Percentiles rank a stretch among this genome's conserved stretches.
Conservation (phyloP, 1,139 yeast species). For the Hanseniaspora sp. region DNA sequence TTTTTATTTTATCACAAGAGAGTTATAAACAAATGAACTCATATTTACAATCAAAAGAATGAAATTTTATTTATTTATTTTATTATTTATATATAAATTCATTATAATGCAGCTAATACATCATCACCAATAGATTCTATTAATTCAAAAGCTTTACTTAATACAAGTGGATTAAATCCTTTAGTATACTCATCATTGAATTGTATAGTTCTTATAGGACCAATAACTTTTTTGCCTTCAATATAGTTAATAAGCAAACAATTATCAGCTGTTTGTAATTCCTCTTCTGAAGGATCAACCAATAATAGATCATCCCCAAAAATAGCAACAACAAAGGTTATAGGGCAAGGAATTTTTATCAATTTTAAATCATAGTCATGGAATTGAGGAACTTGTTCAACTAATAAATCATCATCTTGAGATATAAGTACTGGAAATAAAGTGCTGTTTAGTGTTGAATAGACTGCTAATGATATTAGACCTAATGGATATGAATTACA, state of each 20-base stretch:
- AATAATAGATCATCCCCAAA: constrained; percentile 51
- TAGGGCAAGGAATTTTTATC: constrained; percentile 53
- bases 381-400: constrained; percentile 82
- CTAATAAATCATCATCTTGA: constrained; percentile 41
- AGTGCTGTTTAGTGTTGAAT: constrained; percentile 71
- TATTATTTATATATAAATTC: background rate
- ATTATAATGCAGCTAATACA: constrained; percentile 24
- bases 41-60: constrained; percentile 35
- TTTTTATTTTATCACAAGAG: constrained; percentile 51
- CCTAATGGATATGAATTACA: constrained; percentile 63
- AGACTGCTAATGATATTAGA: constrained; percentile 63
- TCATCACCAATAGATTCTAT: constrained; percentile 25
- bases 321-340: constrained; percentile 62
- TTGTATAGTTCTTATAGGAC: constrained; percentile 52
- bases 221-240: constrained; percentile 43
- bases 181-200: constrained; percentile 30
- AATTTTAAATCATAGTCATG: constrained; percentile 71
- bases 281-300: constrained; percentile 73
- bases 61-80: background rate
- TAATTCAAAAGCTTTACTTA: constrained; percentile 23
- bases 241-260: constrained; percentile 67
- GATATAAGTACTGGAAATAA: constrained; percentile 63
- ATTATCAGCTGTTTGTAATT: constrained; percentile 75
- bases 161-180: constrained; percentile 24
- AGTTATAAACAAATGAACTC: constrained; percentile 51